Conservation (phyloP, 176 grass and related monocot species). For the Oryza rufipogon region DNA sequence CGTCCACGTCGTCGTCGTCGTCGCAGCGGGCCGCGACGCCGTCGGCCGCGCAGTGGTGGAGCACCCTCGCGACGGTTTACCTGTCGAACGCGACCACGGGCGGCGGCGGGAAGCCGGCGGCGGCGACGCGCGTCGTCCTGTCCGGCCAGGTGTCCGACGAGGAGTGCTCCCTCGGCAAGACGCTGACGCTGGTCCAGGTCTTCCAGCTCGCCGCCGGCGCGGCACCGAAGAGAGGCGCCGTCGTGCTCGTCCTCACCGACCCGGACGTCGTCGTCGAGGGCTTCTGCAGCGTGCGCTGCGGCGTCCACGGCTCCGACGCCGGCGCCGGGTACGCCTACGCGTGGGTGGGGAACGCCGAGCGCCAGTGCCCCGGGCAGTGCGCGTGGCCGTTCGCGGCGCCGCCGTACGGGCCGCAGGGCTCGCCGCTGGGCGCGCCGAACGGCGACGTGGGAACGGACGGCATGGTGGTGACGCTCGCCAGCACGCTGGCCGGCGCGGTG, state of each 20-base stretch:
- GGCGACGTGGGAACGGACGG: slow-evolving; percentile 62
- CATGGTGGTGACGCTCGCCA: not conserved
- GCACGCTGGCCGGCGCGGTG: slow-evolving; percentile 1
- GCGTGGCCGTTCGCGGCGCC: slow-evolving; percentile 70
- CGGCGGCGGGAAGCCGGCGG: too few relatives aligned
- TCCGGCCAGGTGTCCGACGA: slow-evolving; percentile 39
- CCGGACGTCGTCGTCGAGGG: slow-evolving; percentile 63
- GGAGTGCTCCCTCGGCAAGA: slow-evolving; percentile 52
- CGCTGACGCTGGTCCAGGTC: slow-evolving; percentile 48
- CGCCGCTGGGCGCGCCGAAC: slow-evolving; percentile 44
- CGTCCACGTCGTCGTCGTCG: not conserved
- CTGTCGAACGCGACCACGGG: slow-evolving; percentile 21
- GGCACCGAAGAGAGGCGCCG: not conserved
- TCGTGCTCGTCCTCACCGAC: slow-evolving; percentile 59
- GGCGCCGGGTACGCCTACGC: slow-evolving; percentile 33
- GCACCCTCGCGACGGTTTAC: not conserved
- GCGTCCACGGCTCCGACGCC: slow-evolving; percentile 41
- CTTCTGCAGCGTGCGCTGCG: slow-evolving; percentile 59
- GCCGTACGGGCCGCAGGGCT: slow-evolving; percentile 34
- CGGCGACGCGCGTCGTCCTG: not conserved
- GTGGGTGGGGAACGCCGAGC: slow-evolving; percentile 55
- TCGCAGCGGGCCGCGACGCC: too few relatives aligned
- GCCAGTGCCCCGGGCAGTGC: slow-evolving; percentile 66
- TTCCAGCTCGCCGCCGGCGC: slow-evolving; percentile 35
- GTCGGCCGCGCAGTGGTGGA: too few relatives aligned